A percentile compares a stretch with the other conserved stretches of the same genome.
Evolutionary conservation across 768 basidiomycete species (phyloP).

Genomic region (Lenzites betulinus): DNA sequence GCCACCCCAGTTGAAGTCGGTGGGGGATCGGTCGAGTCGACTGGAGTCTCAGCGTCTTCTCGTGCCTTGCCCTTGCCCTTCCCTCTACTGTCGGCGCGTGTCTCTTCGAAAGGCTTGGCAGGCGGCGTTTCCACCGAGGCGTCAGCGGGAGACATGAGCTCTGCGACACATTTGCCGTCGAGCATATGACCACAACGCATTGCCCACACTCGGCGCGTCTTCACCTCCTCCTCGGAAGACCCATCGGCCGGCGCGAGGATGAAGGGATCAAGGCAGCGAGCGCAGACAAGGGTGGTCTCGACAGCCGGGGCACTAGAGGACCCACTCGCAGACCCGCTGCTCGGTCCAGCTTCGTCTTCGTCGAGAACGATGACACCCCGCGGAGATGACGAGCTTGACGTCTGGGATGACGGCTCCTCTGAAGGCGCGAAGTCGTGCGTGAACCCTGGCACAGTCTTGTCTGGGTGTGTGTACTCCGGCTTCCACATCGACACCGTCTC

Average conservation of each 20-base stretch:
- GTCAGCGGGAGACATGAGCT: slow-evolving; percentile 50
- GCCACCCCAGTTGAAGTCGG: slow-evolving; percentile 19
- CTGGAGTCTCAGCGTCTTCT: slow-evolving; percentile 5
- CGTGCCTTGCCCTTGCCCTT: slow-evolving; percentile 34
- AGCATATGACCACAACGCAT: slow-evolving; percentile 78
- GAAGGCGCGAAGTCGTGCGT: slow-evolving; percentile 61
- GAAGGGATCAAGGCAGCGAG: slow-evolving; percentile 65
- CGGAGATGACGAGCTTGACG: slow-evolving; percentile 33
- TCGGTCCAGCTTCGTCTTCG: slow-evolving; percentile 33
- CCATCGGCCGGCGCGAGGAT: slow-evolving; percentile 49
- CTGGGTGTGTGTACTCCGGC: slow-evolving; percentile 57
- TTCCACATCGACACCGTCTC: slow-evolving; percentile 19
- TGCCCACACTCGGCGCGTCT: slow-evolving; percentile 61
- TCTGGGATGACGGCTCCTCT: slow-evolving; percentile 26
- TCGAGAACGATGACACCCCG: slow-evolving; percentile 51
- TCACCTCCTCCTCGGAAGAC: slow-evolving; percentile 39
- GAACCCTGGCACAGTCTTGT: slow-evolving; percentile 58
- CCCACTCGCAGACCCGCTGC: slow-evolving; percentile 22
- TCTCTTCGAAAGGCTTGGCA: slow-evolving; percentile 2
- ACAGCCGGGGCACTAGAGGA: slow-evolving; percentile 35
- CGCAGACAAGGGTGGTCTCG: slow-evolving; percentile 61
- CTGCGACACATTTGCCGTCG: slow-evolving; percentile 72
- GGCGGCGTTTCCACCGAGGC: not conserved
- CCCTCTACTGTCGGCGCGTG: slow-evolving; percentile 39
- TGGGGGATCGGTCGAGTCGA: not conserved